Evolutionary conservation across 805 yeast species (phyloP), one percentile per base, ranked within the genome.

Genomic region (Candida xiaguanensis): DNA sequence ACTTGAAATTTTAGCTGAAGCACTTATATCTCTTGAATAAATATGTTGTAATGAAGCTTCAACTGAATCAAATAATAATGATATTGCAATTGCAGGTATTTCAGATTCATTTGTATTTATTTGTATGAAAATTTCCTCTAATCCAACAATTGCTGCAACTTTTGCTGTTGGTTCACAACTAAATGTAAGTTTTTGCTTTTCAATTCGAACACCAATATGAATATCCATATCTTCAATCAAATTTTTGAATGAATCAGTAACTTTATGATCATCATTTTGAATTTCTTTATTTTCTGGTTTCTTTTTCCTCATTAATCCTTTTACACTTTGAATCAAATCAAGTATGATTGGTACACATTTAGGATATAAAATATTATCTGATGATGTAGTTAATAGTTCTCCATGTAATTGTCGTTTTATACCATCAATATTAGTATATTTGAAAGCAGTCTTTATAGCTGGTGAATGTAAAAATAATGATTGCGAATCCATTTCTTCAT

Each of bases 81-180:
- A 55, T 3, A 75, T 56, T 2, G 74, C 58, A 8, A 79, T 42
- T 2, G 53, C 46, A 3, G 64, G 49, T 2, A 72, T 66, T 20
- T 67, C 66, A 3, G 69, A 47, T 7, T 65, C 67, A 32, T 76
- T 74, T 1, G 86, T 67, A 30, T 75, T 74, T 7, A 83, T 46
- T 36, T 77, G 76, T 25, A 87, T 48, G 16, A 71, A 75, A n/a
- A 87, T 74, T 0, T 83, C 81, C 15, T 80, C 83, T 16, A 82
- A 73, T 6, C 88, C 84, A 12, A 88, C 81, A 25, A 84, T 77
- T 0, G 97, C 95, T 27, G 88, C 89, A 2, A 93, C 93, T 54
- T 86, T 88, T 0, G 98, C 98, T 13, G 82, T 82, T 1, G 99
- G 99, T 44, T 86, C 91, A 70, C 99, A 93, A 48, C 95, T 85